Evolutionary conservation across 805 yeast genomes (phyloP).

Genomic region (Wickerhamomyces xylosicus): DNA sequence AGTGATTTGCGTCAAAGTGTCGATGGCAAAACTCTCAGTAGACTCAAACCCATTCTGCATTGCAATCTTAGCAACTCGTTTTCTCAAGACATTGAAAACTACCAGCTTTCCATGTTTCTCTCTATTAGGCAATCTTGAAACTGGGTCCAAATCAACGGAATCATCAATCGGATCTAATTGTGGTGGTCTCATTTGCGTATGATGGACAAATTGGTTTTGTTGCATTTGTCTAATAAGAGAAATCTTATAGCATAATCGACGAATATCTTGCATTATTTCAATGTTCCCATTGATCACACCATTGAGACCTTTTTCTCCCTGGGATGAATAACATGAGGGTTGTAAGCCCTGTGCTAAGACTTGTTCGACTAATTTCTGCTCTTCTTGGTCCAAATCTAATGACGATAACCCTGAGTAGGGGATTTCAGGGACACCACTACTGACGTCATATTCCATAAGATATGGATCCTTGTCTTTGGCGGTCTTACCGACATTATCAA

Average conservation of each 20-base stretch:
- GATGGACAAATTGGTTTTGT: slow-evolving; percentile 65
- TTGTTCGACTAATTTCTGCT: slow-evolving; percentile 31
- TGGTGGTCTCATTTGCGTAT: slow-evolving; percentile 63
- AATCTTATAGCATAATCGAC: slow-evolving; percentile 82
- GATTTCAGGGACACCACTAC: slow-evolving; percentile 70
- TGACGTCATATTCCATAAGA: slow-evolving; percentile 76
- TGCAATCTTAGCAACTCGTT: slow-evolving; percentile 64
- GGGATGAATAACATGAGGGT: slow-evolving; percentile 31
- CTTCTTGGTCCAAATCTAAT: slow-evolving; percentile 33
- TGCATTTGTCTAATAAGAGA: slow-evolving; percentile 86
- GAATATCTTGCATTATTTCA: slow-evolving; percentile 72
- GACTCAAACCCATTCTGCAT: slow-evolving; percentile 93
- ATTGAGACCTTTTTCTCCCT: slow-evolving; percentile 43
- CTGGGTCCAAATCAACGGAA: slow-evolving; percentile 65
- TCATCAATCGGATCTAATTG: slow-evolving; percentile 52
- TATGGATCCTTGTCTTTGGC: slow-evolving; percentile 32
- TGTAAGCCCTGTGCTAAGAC: slow-evolving; percentile 26
- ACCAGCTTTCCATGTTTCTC: slow-evolving; percentile 51
- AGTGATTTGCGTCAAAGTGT: slow-evolving; percentile 73
- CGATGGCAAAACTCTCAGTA: slow-evolving; percentile 67
- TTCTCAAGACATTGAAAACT: slow-evolving; percentile 55
- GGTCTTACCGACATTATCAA: slow-evolving; percentile 10
- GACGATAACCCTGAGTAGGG: slow-evolving; percentile 41
- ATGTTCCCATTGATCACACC: slow-evolving; percentile 56
- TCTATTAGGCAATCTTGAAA: slow-evolving; percentile 64